These are phyloP conservation scores for Pontederia paniculata DNA, from an alignment of 176 grass and related monocot species.

Conservation along the genomic window DNA sequence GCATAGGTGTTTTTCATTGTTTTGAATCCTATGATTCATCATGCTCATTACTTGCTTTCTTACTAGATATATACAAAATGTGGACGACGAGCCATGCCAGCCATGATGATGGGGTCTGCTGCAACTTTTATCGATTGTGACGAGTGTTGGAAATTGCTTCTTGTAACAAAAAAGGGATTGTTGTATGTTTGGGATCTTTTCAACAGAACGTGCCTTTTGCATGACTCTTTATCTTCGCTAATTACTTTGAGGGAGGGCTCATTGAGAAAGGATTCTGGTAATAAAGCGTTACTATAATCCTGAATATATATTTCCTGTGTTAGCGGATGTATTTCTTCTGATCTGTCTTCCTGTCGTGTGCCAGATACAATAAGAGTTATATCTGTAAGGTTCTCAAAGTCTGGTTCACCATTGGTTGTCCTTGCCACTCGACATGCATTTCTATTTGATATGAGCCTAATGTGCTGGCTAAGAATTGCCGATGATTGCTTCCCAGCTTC, in stretches of 20 bases:
- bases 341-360: constrained; percentile 17
- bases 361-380: constrained; percentile 76
- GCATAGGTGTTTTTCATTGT: not conserved
- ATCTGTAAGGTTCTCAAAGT: constrained; percentile 86
- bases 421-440: constrained; percentile 71
- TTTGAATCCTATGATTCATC: not conserved
- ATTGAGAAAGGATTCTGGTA: constrained; percentile 72
- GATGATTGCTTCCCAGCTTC: constrained; percentile 88
- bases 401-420: constrained; percentile 75
- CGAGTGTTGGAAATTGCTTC: constrained; percentile 65
- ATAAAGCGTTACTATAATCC: not conserved
- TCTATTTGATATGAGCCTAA: constrained; percentile 71
- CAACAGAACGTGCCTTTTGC: constrained; percentile 58
- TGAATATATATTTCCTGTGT: not conserved
- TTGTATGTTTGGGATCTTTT: constrained; percentile 89
- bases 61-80: constrained; percentile 81
- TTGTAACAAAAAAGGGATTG: constrained; percentile 75
- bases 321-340: constrained; percentile 4
- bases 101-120: constrained; percentile 78
- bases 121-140: constrained; percentile 88
- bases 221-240: constrained; percentile 68
- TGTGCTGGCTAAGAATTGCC: constrained; percentile 89
- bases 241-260: constrained; percentile 41
- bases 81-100: constrained; percentile 75
- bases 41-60: not conserved